phyloP scores from a whole-genome alignment of 1,284 basidiomycete genomes.

The Microbotryum lychnidis-dioicae region DNA sequence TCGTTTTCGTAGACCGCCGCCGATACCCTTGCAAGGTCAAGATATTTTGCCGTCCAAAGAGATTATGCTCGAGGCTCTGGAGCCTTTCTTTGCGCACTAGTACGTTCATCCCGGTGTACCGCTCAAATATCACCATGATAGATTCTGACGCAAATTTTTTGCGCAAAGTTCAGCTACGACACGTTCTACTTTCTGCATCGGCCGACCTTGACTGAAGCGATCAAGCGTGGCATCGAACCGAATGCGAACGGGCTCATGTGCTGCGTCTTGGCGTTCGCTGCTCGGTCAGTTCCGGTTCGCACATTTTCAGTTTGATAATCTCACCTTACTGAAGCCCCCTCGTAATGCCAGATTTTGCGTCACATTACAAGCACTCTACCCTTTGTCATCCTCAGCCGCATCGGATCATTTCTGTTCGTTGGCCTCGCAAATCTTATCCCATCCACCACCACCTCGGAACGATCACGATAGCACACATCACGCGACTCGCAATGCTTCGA shows the following conservation, averaged over 20 bases:
- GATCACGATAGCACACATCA: not conserved
- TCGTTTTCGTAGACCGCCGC: not conserved
- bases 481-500: not conserved
- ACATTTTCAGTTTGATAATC: not conserved
- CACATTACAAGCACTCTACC: constrained; percentile 17
- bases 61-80: constrained; percentile 18
- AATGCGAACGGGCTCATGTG: constrained; percentile 14
- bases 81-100: constrained; percentile 23
- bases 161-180: constrained; percentile 17
- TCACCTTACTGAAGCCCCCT: not conserved
- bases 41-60: constrained; percentile 11
- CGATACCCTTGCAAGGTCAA: not conserved
- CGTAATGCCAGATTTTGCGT: constrained; percentile 12
- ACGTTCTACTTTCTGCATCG: constrained; percentile 30
- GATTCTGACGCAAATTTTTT: too few species aligned
- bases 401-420: constrained; percentile 24
- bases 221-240: not conserved
- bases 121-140: not conserved
- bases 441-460: constrained; percentile 10
- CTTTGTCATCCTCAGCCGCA: constrained; percentile 11
- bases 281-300: constrained; percentile 1
- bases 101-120: constrained; percentile 3
- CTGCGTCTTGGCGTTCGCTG: constrained; percentile 28
- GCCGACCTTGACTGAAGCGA: constrained; percentile 11
- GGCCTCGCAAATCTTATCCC: constrained; percentile 19